phyloP scores from a whole-genome alignment of 2,329 filamentous ascomycete species.

The Acephala macrosclerotiorum region DNA sequence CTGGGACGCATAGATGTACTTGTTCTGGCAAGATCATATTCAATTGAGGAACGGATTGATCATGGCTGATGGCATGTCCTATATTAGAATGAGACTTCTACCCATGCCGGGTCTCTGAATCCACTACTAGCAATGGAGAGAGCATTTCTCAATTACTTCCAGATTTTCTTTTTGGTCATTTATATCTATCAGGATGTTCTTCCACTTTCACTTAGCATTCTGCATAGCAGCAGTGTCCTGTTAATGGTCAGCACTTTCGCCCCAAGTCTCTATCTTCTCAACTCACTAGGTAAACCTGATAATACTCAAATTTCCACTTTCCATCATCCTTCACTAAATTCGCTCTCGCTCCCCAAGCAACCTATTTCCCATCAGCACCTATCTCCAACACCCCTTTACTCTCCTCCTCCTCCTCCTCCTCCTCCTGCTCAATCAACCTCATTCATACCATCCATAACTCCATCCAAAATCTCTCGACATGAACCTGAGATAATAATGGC shows the following conservation, averaged over 20 bases:
- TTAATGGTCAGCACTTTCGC: background rate
- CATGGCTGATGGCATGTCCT: background rate
- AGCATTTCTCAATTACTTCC: background rate
- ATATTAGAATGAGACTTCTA: background rate
- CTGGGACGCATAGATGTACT: background rate
- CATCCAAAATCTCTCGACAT: background rate
- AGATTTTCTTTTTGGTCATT: background rate
- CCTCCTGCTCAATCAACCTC: no score
- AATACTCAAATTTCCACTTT: constrained; percentile 40
- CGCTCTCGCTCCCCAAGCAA: constrained; percentile 41
- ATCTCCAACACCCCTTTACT: no score
- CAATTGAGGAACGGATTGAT: background rate
- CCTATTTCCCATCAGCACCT: constrained; percentile 23
- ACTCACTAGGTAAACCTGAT: constrained; percentile 43
- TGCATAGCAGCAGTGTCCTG: constrained; percentile 35
- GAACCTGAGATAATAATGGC: background rate
- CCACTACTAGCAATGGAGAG: background rate
- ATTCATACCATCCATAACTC: background rate
- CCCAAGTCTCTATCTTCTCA: background rate
- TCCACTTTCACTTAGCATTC: constrained; percentile 32
- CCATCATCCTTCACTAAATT: constrained; percentile 37
- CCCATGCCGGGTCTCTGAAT: background rate
- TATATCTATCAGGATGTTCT: no score
- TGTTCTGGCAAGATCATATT: background rate
- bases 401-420: background rate